Evolutionary conservation across 805 yeast species (phyloP).

Genomic region (Jamesozyma hellenica): DNA sequence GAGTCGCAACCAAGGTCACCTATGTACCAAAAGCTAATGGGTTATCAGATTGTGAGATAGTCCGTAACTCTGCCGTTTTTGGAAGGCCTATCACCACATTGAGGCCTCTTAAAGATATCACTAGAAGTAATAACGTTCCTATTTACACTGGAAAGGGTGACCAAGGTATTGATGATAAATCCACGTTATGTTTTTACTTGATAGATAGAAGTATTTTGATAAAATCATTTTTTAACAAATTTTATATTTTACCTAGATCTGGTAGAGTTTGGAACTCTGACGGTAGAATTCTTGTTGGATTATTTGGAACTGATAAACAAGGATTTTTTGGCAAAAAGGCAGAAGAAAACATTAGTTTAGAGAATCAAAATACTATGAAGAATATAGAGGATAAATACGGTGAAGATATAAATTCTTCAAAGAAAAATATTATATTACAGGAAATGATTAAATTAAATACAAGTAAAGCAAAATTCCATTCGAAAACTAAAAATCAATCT

Average conservation of each 20-base stretch:
- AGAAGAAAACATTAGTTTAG: not conserved
- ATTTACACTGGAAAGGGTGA: conserved; percentile 25
- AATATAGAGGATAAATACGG: not conserved
- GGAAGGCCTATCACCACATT: conserved; percentile 11
- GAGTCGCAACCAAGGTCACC: conserved; percentile 21
- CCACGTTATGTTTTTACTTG: conserved; percentile 20
- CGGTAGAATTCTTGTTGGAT: conserved; percentile 23
- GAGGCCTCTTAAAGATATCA: conserved; percentile 11
- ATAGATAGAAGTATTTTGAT: conserved; percentile 9
- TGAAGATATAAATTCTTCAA: not conserved
- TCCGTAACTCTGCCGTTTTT: conserved; percentile 16
- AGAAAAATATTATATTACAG: conserved; percentile 5
- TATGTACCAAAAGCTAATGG: conserved; percentile 17
- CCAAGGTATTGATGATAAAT: conserved; percentile 26
- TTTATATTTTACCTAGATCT: conserved; percentile 23
- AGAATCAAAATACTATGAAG: too few species aligned
- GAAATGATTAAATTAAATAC: conserved; percentile 13
- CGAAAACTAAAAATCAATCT: not conserved
- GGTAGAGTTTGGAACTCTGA: conserved; percentile 24
- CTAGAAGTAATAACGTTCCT: conserved; percentile 11
- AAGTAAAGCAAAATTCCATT: conserved; percentile 15
- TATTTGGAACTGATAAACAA: conserved; percentile 18
- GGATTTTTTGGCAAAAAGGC: not conserved
- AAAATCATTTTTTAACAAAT: conserved; percentile 13
- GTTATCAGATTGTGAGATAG: conserved; percentile 14